A percentile compares a stretch with the other conserved stretches of the same genome.
Conservation (phyloP, 768 basidiomycete species). For the Calvatia gigantea region DNA sequence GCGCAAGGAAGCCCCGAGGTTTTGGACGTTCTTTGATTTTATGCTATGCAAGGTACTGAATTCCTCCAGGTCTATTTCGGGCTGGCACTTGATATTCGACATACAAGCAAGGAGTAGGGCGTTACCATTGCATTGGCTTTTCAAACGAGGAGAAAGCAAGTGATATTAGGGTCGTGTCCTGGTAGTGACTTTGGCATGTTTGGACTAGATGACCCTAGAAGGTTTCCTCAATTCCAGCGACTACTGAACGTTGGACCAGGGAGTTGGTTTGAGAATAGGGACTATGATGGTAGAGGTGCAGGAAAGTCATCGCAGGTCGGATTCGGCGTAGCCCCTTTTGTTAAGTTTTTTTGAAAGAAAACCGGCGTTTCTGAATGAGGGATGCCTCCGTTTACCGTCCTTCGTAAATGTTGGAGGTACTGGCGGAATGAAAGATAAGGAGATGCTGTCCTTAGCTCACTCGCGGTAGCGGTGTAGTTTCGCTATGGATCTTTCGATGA, state of each 20-base stretch:
- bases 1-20: conserved; percentile 7
- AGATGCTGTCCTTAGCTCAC: too few relatives aligned
- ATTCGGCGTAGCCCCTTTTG: not conserved
- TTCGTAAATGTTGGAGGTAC: too few relatives aligned
- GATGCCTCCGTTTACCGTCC: too few relatives aligned
- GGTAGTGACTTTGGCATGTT: too few relatives aligned
- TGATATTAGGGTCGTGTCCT: too few relatives aligned
- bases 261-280: not conserved
- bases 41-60: conserved; percentile 14
- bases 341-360: not conserved
- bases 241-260: not conserved
- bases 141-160: not conserved
- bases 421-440: too few relatives aligned
- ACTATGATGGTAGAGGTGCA: not conserved
- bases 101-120: not conserved
- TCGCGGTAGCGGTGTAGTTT: too few relatives aligned
- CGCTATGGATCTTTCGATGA: too few relatives aligned
- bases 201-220: not conserved
- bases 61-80: conserved; percentile 8
- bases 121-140: not conserved
- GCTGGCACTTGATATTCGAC: not conserved
- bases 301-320: not conserved
- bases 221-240: too few relatives aligned
- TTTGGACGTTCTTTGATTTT: conserved; percentile 11
- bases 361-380: not conserved